phyloP scores from a whole-genome alignment of 345 rosid species.

The Salix purpurea region DNA sequence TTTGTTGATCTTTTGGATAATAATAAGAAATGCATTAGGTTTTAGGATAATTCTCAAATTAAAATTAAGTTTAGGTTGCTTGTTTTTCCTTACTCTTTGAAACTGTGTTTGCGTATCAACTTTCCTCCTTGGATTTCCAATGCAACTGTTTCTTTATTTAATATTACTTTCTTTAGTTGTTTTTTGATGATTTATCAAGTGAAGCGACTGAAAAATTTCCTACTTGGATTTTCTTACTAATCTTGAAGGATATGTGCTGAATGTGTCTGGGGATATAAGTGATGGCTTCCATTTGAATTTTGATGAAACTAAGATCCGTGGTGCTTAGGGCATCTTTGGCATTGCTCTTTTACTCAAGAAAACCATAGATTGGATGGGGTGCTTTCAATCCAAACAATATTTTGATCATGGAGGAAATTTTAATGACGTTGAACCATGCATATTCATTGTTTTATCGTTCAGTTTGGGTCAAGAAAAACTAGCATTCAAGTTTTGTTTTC shows the following conservation, averaged over 20 bases:
- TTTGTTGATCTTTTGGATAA: not conserved
- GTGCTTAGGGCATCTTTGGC: not conserved
- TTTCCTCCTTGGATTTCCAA: not conserved
- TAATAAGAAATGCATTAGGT: not conserved
- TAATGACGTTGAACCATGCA: not conserved
- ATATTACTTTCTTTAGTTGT: not conserved
- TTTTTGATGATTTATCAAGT: not conserved
- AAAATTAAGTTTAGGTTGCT: not conserved
- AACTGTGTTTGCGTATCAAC: not conserved
- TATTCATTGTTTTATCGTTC: not conserved
- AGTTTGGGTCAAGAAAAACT: too few relatives aligned
- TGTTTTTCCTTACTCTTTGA: not conserved
- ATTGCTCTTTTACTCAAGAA: not conserved
- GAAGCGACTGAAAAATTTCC: not conserved
- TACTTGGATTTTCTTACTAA: not conserved
- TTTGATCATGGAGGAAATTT: not conserved
- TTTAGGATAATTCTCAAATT: not conserved
- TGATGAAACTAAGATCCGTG: not conserved
- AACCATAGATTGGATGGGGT: not conserved
- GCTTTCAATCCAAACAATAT: not conserved
- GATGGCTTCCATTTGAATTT: not conserved
- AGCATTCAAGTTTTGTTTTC: not conserved
- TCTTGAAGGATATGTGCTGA: too few relatives aligned
- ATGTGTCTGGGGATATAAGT: not conserved
- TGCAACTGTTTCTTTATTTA: not conserved